phyloP scores from a whole-genome alignment of 2,329 filamentous ascomycete species.

The Metarhizium brunneum region DNA sequence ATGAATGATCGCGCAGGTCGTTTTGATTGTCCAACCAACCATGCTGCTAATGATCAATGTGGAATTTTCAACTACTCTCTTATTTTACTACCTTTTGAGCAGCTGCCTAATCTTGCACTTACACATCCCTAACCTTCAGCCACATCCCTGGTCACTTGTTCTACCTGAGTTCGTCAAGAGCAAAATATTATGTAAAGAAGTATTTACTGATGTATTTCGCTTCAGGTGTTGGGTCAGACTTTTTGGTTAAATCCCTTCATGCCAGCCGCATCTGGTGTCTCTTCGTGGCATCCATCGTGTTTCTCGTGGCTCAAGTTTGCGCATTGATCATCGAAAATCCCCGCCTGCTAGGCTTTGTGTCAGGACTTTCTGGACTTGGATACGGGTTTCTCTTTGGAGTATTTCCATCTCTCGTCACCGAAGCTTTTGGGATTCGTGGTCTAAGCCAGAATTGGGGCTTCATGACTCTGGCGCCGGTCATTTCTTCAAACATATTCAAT shows the following conservation, averaged over 20 bases:
- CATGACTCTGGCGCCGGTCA: constrained; percentile 81
- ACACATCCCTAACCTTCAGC: too few species aligned
- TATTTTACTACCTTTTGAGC: neutral
- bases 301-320: constrained; percentile 68
- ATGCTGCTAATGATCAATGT: neutral
- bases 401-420: constrained; percentile 79
- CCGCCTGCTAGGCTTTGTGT: constrained; percentile 66
- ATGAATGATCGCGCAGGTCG: neutral
- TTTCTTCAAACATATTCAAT: constrained; percentile 89
- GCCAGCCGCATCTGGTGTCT: constrained; percentile 89
- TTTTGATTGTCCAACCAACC: neutral
- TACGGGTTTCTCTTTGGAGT: constrained; percentile 95
- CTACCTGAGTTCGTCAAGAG: too few species aligned
- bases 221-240: constrained; percentile 77
- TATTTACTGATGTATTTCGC: neutral
- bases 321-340: constrained; percentile 72
- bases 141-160: too few species aligned
- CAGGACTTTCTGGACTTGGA: constrained; percentile 72
- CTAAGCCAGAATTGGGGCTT: constrained; percentile 94
- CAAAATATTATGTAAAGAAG: neutral
- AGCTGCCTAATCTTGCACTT: too few species aligned
- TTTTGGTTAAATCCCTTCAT: constrained; percentile 71
- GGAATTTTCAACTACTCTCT: neutral
- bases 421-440: constrained; percentile 83
- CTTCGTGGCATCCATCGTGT: constrained; percentile 66